Evolutionary conservation across 2,329 filamentous ascomycete species (phyloP).

Genomic region (Arthrocladium fulminans): DNA sequence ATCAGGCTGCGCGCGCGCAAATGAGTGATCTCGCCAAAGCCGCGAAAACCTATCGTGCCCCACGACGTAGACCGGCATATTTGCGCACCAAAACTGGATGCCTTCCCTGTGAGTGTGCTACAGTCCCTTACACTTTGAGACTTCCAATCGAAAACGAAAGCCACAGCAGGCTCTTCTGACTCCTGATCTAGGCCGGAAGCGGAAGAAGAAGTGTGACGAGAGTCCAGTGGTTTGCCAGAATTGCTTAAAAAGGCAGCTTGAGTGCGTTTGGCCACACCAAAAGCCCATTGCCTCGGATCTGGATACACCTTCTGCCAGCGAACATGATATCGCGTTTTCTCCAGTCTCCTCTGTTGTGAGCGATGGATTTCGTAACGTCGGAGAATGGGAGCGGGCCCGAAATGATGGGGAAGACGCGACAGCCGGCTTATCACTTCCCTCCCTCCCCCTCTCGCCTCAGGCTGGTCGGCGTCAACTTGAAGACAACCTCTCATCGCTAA

Average conservation of each 20-base stretch:
- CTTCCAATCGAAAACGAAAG: neutral
- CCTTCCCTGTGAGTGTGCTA: constrained; percentile 22
- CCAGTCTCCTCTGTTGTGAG: too few relatives aligned
- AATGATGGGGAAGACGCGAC: too few relatives aligned
- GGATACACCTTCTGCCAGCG: too few relatives aligned
- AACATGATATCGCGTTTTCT: too few relatives aligned
- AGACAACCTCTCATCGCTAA: too few relatives aligned
- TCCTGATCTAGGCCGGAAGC: constrained; percentile 13
- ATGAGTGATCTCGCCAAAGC: neutral
- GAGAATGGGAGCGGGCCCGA: too few relatives aligned
- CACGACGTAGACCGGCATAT: constrained; percentile 23
- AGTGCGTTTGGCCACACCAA: constrained; percentile 23
- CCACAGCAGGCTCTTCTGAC: neutral
- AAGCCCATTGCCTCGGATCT: too few relatives aligned
- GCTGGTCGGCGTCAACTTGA: too few relatives aligned
- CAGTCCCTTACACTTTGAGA: neutral
- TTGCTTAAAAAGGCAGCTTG: constrained; percentile 14
- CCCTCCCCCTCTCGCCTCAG: too few relatives aligned
- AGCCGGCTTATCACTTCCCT: too few relatives aligned
- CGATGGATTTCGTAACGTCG: too few relatives aligned
- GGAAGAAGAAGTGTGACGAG: constrained; percentile 27
- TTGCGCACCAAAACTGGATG: constrained; percentile 25
- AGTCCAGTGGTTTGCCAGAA: constrained; percentile 16
- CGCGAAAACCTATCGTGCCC: constrained; percentile 8
- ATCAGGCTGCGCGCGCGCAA: neutral